These are phyloP conservation scores for Glebionis coronaria DNA, from an alignment of 129 eudicot genomes.

Conservation along the genomic window DNA sequence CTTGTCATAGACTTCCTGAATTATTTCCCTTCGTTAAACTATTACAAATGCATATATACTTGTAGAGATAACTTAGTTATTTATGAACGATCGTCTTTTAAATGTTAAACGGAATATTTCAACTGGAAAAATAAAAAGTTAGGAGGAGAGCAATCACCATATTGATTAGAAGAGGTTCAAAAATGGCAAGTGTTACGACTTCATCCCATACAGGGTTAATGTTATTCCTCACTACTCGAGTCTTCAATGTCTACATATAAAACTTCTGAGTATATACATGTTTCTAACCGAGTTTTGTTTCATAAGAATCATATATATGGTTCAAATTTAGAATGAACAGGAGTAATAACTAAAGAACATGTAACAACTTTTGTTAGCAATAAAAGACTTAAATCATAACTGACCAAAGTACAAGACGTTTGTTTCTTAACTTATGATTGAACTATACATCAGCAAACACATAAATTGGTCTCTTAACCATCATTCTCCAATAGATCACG, in stretches of 20 bases:
- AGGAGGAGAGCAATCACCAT: slow-evolving; percentile 49
- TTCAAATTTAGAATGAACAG: no score
- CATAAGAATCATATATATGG: no score
- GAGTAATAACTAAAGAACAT: no score
- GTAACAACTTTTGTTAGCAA: no score
- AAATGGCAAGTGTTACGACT: slow-evolving; percentile 55
- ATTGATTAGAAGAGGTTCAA: slow-evolving; percentile 55
- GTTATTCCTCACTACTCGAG: slow-evolving; percentile 52
- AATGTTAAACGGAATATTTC: no score
- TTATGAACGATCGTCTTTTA: neutral
- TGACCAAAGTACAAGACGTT: no score
- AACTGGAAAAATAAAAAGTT: neutral
- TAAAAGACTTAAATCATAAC: no score
- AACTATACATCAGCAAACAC: no score
- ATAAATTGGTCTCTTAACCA: no score
- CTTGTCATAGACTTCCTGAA: slow-evolving; percentile 50
- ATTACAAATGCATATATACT: neutral
- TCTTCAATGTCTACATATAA: slow-evolving; percentile 64
- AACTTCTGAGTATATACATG: neutral
- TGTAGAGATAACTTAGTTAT: neutral
- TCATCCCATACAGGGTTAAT: slow-evolving; percentile 79
- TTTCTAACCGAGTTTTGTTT: neutral
- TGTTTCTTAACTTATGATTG: no score
- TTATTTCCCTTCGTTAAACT: neutral
- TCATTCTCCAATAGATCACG: no score